Conservation (phyloP, 495 filamentous ascomycete species). For the Neurospora sp. region DNA sequence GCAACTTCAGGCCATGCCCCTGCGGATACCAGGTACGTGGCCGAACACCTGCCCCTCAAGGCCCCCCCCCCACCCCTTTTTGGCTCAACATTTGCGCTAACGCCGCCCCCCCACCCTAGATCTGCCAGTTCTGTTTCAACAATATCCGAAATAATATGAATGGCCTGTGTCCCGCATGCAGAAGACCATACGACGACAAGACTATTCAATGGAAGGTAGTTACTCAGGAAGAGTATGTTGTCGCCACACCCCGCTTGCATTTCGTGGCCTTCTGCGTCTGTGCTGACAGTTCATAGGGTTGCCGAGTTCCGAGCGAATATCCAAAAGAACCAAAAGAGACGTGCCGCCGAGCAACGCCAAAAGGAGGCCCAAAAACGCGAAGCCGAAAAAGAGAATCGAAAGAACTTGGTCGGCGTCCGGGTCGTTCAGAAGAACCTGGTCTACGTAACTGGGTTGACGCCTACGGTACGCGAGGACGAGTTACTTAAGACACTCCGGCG, state of each 20-base stretch:
- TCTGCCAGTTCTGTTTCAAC: slow-evolving; percentile 99
- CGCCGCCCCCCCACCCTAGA: slow-evolving; percentile 39
- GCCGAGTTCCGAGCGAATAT: slow-evolving; percentile 73
- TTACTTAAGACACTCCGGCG: slow-evolving; percentile 79
- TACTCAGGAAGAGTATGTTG: slow-evolving; percentile 78
- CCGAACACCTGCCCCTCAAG: not conserved
- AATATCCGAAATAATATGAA: slow-evolving; percentile 96
- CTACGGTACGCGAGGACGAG: slow-evolving; percentile 82
- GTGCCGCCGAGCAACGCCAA: slow-evolving; percentile 71
- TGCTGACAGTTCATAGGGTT: slow-evolving; percentile 30
- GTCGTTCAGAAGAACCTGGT: slow-evolving; percentile 98
- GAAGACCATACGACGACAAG: slow-evolving; percentile 88
- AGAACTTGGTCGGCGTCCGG: slow-evolving; percentile 86
- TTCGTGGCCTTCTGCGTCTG: not conserved
- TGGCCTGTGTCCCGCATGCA: slow-evolving; percentile 90
- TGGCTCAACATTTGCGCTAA: slow-evolving; percentile 6
- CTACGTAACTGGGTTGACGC: slow-evolving; percentile 91
- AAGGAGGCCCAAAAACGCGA: slow-evolving; percentile 94
- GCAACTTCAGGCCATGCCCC: slow-evolving; percentile 94
- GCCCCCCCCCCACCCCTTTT: slow-evolving; percentile 2
- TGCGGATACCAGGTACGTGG: slow-evolving; percentile 88
- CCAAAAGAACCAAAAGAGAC: slow-evolving; percentile 82
- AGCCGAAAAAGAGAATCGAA: slow-evolving; percentile 86
- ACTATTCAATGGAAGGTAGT: slow-evolving; percentile 93
- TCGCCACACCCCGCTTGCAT: not conserved